Evolutionary conservation across 2,329 filamentous ascomycete genomes (phyloP).

Genomic region (Tricladium varicosporioides): DNA sequence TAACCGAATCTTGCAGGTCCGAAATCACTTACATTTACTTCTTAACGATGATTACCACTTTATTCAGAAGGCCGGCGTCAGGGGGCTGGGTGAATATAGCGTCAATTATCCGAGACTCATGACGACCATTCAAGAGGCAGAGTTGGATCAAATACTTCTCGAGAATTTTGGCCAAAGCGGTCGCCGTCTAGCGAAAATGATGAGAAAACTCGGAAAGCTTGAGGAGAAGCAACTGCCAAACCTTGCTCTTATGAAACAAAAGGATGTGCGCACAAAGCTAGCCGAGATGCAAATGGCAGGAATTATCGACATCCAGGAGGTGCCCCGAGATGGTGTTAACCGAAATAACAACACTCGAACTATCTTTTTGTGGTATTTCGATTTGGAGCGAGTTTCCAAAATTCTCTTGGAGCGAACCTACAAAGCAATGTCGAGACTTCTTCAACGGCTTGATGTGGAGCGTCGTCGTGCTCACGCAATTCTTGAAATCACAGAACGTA

Average conservation of each 20-base stretch:
- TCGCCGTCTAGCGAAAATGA: conserved; percentile 78
- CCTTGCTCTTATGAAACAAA: conserved; percentile 78
- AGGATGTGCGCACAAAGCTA: conserved; percentile 81
- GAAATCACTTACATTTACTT: conserved; percentile 71
- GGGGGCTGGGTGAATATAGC: conserved; percentile 72
- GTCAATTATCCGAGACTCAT: conserved; percentile 78
- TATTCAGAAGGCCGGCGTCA: conserved; percentile 62
- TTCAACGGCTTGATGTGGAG: conserved; percentile 79
- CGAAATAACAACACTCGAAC: conserved; percentile 68
- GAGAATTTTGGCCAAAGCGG: conserved; percentile 74
- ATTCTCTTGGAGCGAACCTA: conserved; percentile 79
- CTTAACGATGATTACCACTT: conserved; percentile 68
- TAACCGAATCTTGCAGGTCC: conserved; percentile 57
- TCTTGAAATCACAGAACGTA: conserved; percentile 77
- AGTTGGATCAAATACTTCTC: conserved; percentile 79
- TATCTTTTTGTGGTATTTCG: conserved; percentile 90
- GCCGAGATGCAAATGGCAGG: conserved; percentile 83
- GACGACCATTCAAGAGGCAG: conserved; percentile 67
- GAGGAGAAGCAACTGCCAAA: conserved; percentile 87
- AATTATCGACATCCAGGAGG: conserved; percentile 88
- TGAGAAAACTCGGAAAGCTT: conserved; percentile 85
- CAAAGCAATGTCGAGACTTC: conserved; percentile 81
- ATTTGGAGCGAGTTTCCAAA: conserved; percentile 67
- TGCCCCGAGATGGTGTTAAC: conserved; percentile 79
- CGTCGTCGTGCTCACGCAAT: conserved; percentile 69